phyloP scores from a whole-genome alignment of 305 asterid species.

The Withania somnifera region DNA sequence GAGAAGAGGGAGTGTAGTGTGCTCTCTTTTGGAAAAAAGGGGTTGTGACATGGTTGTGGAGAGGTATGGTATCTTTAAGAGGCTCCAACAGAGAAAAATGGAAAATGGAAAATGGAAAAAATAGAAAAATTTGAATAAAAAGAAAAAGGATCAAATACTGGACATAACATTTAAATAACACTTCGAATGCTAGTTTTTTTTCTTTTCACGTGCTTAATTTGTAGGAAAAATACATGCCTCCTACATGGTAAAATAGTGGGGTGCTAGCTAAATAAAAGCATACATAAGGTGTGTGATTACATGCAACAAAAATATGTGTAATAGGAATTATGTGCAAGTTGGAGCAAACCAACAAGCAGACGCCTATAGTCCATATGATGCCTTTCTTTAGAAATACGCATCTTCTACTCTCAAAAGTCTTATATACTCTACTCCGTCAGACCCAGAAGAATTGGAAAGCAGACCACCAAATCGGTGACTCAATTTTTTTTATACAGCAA shows the following conservation, averaged over 20 bases:
- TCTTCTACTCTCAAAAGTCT: not conserved
- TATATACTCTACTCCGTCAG: not conserved
- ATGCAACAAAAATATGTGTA: not conserved
- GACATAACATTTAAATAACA: not conserved
- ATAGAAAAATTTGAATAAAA: no score
- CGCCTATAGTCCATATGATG: not conserved
- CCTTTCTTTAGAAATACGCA: not conserved
- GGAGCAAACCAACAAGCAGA: not conserved
- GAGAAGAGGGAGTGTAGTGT: not conserved
- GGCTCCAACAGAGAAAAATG: not conserved
- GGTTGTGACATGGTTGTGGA: not conserved
- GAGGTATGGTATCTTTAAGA: not conserved
- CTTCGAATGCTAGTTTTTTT: not conserved
- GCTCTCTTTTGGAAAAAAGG: not conserved
- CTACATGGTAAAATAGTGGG: not conserved
- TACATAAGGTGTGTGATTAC: not conserved
- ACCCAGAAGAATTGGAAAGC: not conserved
- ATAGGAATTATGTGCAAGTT: not conserved
- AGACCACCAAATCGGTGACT: not conserved
- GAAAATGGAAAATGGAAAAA: not conserved
- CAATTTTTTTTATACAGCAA: not conserved
- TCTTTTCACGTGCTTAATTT: not conserved
- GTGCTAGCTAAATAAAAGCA: not conserved
- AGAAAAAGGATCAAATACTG: not conserved
- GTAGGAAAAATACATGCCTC: not conserved